phyloP scores from a whole-genome alignment of 2,329 filamentous ascomycete genomes.

The Cryphonectria japonica region DNA sequence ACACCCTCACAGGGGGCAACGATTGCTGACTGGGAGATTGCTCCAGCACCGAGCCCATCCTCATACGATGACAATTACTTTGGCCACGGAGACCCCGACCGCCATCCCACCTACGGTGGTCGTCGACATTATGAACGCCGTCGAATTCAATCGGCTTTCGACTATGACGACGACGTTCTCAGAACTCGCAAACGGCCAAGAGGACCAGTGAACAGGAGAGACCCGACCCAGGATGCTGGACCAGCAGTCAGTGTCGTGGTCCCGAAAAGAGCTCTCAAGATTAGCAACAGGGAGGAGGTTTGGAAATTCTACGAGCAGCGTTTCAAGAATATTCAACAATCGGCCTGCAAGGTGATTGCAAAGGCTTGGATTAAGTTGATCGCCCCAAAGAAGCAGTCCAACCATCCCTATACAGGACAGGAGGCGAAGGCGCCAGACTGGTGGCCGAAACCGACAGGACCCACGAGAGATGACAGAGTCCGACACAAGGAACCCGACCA shows the following conservation, averaged over 20 bases:
- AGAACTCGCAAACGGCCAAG: slow-evolving; percentile 45
- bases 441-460: slow-evolving; percentile 65
- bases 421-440: slow-evolving; percentile 66
- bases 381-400: slow-evolving; percentile 77
- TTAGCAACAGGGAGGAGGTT: slow-evolving; percentile 58
- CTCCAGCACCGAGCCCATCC: slow-evolving; percentile 24
- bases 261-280: slow-evolving; percentile 50
- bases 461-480: slow-evolving; percentile 56
- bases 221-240: slow-evolving; percentile 44
- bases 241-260: slow-evolving; percentile 41
- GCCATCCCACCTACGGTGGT: slow-evolving; percentile 32
- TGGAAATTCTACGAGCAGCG: slow-evolving; percentile 63
- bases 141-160: slow-evolving; percentile 30
- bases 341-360: slow-evolving; percentile 71
- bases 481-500: slow-evolving; percentile 77
- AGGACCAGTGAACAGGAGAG: slow-evolving; percentile 39
- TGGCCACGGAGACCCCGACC: slow-evolving; percentile 30
- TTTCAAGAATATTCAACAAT: slow-evolving; percentile 71
- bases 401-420: slow-evolving; percentile 71
- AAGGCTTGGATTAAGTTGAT: slow-evolving; percentile 78
- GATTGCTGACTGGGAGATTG: not conserved
- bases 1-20: not conserved
- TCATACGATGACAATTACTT: slow-evolving; percentile 32
- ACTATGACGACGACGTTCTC: slow-evolving; percentile 38
- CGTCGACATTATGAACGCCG: slow-evolving; percentile 37